A percentile compares a stretch with the other conserved stretches of the same genome.
Evolutionary conservation across 2,329 filamentous ascomycete genomes (phyloP).

Genomic region (Penicillium olsonii): DNA sequence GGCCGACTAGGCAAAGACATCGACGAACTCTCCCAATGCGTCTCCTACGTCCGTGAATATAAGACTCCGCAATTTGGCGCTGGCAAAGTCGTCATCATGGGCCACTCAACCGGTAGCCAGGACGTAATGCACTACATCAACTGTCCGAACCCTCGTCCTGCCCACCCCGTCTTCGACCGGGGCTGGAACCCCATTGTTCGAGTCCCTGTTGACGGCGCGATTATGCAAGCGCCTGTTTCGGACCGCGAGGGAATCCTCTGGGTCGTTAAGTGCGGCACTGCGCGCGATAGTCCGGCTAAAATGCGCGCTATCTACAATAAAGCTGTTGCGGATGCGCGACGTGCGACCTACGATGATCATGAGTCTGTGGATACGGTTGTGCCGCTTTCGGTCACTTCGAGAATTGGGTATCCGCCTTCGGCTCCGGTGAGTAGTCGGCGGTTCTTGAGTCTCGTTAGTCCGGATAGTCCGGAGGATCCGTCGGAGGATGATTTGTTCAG

Average conservation of each 20-base stretch:
- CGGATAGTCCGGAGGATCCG: slow-evolving; percentile 53
- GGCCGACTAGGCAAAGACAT: slow-evolving; percentile 55
- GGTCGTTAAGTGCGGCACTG: slow-evolving; percentile 23
- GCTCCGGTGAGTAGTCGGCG: slow-evolving; percentile 56
- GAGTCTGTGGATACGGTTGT: slow-evolving; percentile 30
- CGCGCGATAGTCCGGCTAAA: slow-evolving; percentile 19
- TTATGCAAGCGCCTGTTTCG: slow-evolving; percentile 76
- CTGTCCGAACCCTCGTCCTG: slow-evolving; percentile 39
- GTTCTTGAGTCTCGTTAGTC: slow-evolving; percentile 58
- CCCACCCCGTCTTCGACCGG: slow-evolving; percentile 30
- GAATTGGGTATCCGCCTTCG: slow-evolving; percentile 29
- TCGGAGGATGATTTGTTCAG: slow-evolving; percentile 87
- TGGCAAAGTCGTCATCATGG: slow-evolving; percentile 64
- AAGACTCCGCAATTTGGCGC: slow-evolving; percentile 31
- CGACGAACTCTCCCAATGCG: slow-evolving; percentile 52
- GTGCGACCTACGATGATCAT: slow-evolving; percentile 19
- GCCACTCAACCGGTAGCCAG: slow-evolving; percentile 68
- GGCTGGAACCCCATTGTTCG: slow-evolving; percentile 36
- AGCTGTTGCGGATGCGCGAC: slow-evolving; percentile 21
- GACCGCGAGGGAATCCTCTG: slow-evolving; percentile 66
- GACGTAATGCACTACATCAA: slow-evolving; percentile 65
- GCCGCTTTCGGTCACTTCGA: slow-evolving; percentile 31
- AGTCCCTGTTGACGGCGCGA: slow-evolving; percentile 66
- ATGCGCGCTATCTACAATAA: slow-evolving; percentile 27
- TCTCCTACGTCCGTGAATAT: slow-evolving; percentile 50